A percentile compares a stretch with the other conserved stretches of the same genome.
Conservation (phyloP, 2,329 filamentous ascomycete species). For the Talaromyces sp. region DNA sequence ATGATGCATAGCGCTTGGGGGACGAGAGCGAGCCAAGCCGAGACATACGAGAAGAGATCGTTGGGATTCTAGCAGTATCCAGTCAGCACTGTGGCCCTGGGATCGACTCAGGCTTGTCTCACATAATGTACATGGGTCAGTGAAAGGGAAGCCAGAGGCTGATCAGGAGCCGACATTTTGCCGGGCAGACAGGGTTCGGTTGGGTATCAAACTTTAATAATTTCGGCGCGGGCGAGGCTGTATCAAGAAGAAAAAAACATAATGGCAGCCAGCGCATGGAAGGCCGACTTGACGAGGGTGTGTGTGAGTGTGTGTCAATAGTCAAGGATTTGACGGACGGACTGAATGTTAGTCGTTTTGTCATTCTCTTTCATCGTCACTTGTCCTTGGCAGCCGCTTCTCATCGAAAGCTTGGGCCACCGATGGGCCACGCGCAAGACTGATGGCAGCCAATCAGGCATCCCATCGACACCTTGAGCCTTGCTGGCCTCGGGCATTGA, state of each 20-base stretch:
- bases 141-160: constrained; percentile 78
- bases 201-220: not conserved
- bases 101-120: constrained; percentile 29
- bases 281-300: not conserved
- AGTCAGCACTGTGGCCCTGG: not conserved
- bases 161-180: constrained; percentile 26
- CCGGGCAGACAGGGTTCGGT: not conserved
- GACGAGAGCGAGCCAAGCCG: constrained; percentile 89
- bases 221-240: not conserved
- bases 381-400: not conserved
- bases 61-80: constrained; percentile 66
- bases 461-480: not conserved
- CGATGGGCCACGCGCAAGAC: not conserved
- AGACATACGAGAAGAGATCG: constrained; percentile 79
- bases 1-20: constrained; percentile 87
- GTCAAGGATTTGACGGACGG: too few relatives aligned
- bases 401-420: not conserved
- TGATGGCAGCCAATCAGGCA: not conserved
- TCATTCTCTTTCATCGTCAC: not conserved
- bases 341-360: not conserved
- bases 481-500: not conserved
- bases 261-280: not conserved
- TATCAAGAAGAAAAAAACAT: not conserved
- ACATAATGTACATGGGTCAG: constrained; percentile 97
- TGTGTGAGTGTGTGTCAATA: too few relatives aligned